Conservation (phyloP, 192 early-diverging fungal species). For the Coemansia sp. region DNA sequence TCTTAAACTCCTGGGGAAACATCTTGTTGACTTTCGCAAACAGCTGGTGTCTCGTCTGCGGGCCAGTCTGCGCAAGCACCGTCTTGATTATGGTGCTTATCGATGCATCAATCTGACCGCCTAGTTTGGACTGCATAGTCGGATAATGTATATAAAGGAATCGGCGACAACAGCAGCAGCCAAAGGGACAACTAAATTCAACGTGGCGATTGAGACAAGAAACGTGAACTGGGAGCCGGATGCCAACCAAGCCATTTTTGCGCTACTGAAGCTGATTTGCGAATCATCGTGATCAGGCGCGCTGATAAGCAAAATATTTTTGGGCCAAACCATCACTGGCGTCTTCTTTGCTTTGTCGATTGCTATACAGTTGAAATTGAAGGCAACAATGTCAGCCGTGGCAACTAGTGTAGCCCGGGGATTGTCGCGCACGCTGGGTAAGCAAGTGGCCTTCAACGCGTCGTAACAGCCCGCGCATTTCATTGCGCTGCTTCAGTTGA, state of each 20-base stretch:
- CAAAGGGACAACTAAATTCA: no score
- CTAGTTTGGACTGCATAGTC: no score
- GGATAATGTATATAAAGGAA: no score
- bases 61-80: conserved; percentile 27
- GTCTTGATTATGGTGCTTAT: conserved; percentile 38
- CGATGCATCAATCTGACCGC: conserved; percentile 12
- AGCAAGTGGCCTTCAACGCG: background rate
- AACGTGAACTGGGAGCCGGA: no score
- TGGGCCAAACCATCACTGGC: no score
- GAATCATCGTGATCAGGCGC: background rate
- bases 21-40: conserved; percentile 7
- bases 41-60: conserved; percentile 38
- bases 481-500: no score
- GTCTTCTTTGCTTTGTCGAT: background rate
- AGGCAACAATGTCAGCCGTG: background rate
- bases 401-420: background rate
- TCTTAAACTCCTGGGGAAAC: conserved; percentile 26
- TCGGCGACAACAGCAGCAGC: no score
- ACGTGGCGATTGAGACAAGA: no score
- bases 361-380: background rate
- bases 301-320: background rate
- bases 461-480: background rate
- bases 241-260: no score
- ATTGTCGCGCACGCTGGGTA: conserved; percentile 3
- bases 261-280: background rate